These are phyloP conservation scores for Phytopythium mirpurense DNA, from an alignment of 352 stramenopile genomes.

Conservation along the genomic window DNA sequence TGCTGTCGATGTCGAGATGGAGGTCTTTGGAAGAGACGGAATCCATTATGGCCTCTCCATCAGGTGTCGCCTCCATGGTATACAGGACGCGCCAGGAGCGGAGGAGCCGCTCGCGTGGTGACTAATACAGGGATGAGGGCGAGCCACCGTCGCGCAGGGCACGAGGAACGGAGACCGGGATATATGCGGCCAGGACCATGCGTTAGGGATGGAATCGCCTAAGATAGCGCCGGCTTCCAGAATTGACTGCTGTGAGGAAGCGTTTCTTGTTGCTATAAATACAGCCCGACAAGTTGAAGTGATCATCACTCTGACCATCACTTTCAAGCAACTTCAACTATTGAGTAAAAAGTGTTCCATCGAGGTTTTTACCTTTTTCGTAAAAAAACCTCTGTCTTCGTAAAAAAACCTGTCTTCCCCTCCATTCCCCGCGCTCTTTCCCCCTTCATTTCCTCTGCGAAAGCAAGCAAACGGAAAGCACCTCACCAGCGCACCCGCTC, in stretches of 20 bases:
- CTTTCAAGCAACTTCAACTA: no score
- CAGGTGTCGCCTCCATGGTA: neutral
- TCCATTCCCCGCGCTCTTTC: neutral
- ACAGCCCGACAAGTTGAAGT: neutral
- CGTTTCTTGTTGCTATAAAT: no score
- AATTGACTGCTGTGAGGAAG: no score
- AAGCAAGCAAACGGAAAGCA: neutral
- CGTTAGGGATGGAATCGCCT: no score
- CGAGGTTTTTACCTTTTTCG: slow-evolving; percentile 2
- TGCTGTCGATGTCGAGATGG: slow-evolving; percentile 23
- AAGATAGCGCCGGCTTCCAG: neutral
- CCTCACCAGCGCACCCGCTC: no score
- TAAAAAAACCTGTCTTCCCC: neutral
- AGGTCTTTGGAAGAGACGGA: slow-evolving; percentile 6
- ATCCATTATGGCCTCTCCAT: neutral
- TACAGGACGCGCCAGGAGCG: neutral
- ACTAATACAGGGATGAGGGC: neutral
- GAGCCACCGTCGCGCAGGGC: no score
- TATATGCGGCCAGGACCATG: no score
- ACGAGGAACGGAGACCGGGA: no score
- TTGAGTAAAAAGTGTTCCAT: neutral
- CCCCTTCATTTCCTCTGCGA: neutral
- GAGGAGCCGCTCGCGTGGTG: neutral
- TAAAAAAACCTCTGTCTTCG: slow-evolving; percentile 2
- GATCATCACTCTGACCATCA: neutral